phyloP scores from a whole-genome alignment of 2,329 filamentous ascomycete genomes.

The Phyllosticta citriasiana region DNA sequence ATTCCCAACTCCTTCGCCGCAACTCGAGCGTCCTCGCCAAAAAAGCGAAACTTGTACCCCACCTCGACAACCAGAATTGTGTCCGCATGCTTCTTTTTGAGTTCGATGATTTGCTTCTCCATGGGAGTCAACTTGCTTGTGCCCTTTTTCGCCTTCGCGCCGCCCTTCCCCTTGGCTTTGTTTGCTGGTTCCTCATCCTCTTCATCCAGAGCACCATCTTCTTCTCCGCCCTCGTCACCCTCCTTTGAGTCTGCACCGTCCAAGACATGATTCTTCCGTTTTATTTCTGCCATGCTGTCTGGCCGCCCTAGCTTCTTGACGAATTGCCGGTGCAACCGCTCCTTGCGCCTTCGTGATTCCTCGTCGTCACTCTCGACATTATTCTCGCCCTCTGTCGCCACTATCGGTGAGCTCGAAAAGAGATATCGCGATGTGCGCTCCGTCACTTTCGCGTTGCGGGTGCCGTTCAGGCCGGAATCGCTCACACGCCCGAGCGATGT shows the following conservation, averaged over 20 bases:
- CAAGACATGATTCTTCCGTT: slow-evolving; percentile 47
- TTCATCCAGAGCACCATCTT: slow-evolving; percentile 35
- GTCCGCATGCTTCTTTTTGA: slow-evolving; percentile 85
- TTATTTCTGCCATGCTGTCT: slow-evolving; percentile 64
- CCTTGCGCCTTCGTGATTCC: slow-evolving; percentile 48
- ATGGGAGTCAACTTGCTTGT: slow-evolving; percentile 84
- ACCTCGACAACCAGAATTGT: slow-evolving; percentile 88
- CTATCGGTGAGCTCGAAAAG: slow-evolving; percentile 42
- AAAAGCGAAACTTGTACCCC: slow-evolving; percentile 96
- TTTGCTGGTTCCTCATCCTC: slow-evolving; percentile 44
- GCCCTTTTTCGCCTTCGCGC: slow-evolving; percentile 54
- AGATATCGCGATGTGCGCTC: slow-evolving; percentile 49
- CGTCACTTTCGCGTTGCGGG: slow-evolving; percentile 27
- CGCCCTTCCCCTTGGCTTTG: slow-evolving; percentile 37
- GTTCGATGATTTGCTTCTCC: slow-evolving; percentile 86
- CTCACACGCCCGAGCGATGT: slow-evolving; percentile 18
- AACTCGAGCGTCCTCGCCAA: slow-evolving; percentile 83
- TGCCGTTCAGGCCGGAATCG: slow-evolving; percentile 17
- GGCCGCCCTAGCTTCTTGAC: slow-evolving; percentile 82
- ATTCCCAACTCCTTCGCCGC: slow-evolving; percentile 89
- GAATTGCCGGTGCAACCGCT: slow-evolving; percentile 71
- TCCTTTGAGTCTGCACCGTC: slow-evolving; percentile 38
- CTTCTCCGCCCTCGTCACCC: slow-evolving; percentile 45
- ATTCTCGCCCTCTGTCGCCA: slow-evolving; percentile 18
- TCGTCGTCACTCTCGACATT: slow-evolving; percentile 40